Percentiles rank a stretch among this genome's conserved stretches.
Evolutionary conservation across 129 eudicot species (phyloP).

Genomic region (Deinandra increscens): DNA sequence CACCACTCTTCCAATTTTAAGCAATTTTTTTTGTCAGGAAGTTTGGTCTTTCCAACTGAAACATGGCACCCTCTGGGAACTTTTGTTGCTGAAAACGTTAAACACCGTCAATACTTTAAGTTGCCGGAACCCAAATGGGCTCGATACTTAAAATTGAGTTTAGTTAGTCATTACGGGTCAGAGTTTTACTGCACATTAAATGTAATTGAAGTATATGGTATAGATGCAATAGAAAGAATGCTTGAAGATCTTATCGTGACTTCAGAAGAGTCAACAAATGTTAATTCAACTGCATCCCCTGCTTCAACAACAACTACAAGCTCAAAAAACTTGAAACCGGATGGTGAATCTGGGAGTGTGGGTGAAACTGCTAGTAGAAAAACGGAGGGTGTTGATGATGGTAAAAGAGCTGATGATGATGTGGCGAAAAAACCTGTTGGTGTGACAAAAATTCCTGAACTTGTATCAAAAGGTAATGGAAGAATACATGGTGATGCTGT

Average conservation of each 20-base stretch:
- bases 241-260: constrained; percentile 88
- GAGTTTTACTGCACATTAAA: constrained; percentile 89
- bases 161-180: constrained; percentile 85
- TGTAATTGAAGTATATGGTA: constrained; percentile 81
- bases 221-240: constrained; percentile 92
- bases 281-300: constrained; percentile 47
- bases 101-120: constrained; percentile 72
- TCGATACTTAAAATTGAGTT: constrained; percentile 66
- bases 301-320: constrained; percentile 30
- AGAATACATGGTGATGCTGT: constrained; percentile 85
- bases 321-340: constrained; percentile 33
- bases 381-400: constrained; percentile 49
- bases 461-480: constrained; percentile 50
- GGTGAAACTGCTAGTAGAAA: constrained; percentile 42
- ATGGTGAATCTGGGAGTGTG: constrained; percentile 28
- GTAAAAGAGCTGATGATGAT: constrained; percentile 39
- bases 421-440: constrained; percentile 37
- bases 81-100: constrained; percentile 86
- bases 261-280: constrained; percentile 49
- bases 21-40: constrained; percentile 71
- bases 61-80: constrained; percentile 66
- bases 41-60: constrained; percentile 75
- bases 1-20: constrained; percentile 89
- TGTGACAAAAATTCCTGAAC: constrained; percentile 49
- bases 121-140: constrained; percentile 88